Conservation (phyloP, 2,329 filamentous ascomycete genomes). For the Sordariomycetes sp. region DNA sequence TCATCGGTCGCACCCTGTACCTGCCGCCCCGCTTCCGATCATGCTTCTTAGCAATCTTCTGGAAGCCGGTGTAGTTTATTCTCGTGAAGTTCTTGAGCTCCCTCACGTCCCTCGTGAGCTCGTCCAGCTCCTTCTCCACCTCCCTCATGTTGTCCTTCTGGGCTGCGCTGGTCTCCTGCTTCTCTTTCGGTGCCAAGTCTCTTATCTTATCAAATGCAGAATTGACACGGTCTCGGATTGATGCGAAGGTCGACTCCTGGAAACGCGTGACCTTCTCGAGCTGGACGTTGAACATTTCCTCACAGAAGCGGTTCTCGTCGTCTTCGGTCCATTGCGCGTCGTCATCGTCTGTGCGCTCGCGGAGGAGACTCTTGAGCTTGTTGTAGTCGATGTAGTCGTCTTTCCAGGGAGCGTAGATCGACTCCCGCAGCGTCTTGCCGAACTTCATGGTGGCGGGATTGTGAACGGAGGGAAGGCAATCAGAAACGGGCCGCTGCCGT, state of each 20-base stretch:
- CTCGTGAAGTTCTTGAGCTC: constrained; percentile 92
- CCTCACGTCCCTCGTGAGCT: constrained; percentile 80
- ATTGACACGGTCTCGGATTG: constrained; percentile 43
- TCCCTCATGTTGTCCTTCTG: constrained; percentile 50
- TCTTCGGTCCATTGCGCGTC: constrained; percentile 76
- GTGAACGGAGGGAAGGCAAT: background rate
- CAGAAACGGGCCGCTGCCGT: background rate
- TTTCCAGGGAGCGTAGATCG: constrained; percentile 80
- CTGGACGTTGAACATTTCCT: constrained; percentile 89
- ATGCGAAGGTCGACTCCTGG: constrained; percentile 65
- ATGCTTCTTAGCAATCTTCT: constrained; percentile 99
- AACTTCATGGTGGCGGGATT: constrained; percentile 62
- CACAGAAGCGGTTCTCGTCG: constrained; percentile 87
- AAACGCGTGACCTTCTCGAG: constrained; percentile 91
- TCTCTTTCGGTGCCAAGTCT: constrained; percentile 63
- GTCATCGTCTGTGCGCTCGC: constrained; percentile 58
- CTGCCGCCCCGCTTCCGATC: constrained; percentile 80
- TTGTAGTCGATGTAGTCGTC: constrained; percentile 91
- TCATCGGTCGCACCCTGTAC: constrained; percentile 83
- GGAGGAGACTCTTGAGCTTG: constrained; percentile 82
- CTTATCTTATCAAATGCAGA: constrained; percentile 59
- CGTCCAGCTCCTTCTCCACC: constrained; percentile 70
- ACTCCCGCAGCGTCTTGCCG: constrained; percentile 73
- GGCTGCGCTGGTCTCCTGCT: constrained; percentile 29
- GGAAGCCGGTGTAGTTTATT: constrained; percentile 94